Conservation (phyloP, 78 protist genomes). For the Dictyostelium discoideum region dicty_2.7 NC_007091.3:547501-548000, state of each 20-base stretch:
- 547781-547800: conserved; percentile 4
- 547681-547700: conserved; percentile 67
- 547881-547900: too few species aligned
- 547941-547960: too few species aligned
- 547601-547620: conserved; percentile 15
- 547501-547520: conserved; percentile 49
- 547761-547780: conserved; percentile 50
- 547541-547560: background rate
- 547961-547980: conserved; percentile 19
- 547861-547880: too few species aligned
- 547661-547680: conserved; percentile 37
- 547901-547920: too few species aligned
- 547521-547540: conserved; percentile 50
- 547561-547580: conserved; percentile 54
- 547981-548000: conserved; percentile 42
- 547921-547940: too few species aligned
- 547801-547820: too few species aligned
- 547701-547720: conserved; percentile 39
- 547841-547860: too few species aligned
- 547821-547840: too few species aligned
- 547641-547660: conserved; percentile 39
- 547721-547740: conserved; percentile 57
- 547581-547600: conserved; percentile 44
- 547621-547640: conserved; percentile 29
- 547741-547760: conserved; percentile 67